These are phyloP conservation scores for Apophysomyces trapeziformis DNA, from an alignment of 371 early-diverging fungal species.

Conservation along the genomic window DNA sequence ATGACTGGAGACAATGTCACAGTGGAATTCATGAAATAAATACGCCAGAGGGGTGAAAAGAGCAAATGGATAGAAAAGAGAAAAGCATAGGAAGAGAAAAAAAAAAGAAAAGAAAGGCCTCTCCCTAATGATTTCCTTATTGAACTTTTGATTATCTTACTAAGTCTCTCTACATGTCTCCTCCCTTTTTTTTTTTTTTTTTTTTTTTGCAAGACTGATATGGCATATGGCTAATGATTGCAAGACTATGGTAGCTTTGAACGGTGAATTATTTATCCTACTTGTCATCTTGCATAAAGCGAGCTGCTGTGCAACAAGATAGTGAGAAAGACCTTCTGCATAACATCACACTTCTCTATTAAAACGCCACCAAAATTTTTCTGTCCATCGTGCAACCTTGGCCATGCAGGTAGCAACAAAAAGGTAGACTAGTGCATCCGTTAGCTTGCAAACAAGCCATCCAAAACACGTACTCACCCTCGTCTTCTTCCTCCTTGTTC, in stretches of 20 bases:
- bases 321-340: background rate
- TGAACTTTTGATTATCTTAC: background rate
- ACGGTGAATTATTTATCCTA: background rate
- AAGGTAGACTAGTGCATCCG: conserved; percentile 3
- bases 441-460: conserved; percentile 1
- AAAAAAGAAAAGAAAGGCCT: background rate
- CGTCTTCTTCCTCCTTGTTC: background rate
- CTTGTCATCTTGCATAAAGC: background rate
- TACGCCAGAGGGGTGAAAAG: background rate
- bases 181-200: conserved; percentile 1
- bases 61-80: background rate
- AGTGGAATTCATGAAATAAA: background rate
- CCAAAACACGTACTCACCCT: background rate
- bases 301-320: conserved; percentile 1
- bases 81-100: background rate
- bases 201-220: background rate
- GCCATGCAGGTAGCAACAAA: conserved; percentile 8
- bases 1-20: background rate
- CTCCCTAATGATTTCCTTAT: background rate
- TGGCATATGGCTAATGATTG: too few relatives aligned
- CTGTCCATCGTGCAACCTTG: conserved; percentile 4
- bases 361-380: background rate
- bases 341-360: conserved; percentile 2
- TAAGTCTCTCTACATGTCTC: background rate
- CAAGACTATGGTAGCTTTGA: too few relatives aligned